phyloP scores from a whole-genome alignment of 2,329 filamentous ascomycete genomes.

The Purpureocillium takamizusanense region DNA sequence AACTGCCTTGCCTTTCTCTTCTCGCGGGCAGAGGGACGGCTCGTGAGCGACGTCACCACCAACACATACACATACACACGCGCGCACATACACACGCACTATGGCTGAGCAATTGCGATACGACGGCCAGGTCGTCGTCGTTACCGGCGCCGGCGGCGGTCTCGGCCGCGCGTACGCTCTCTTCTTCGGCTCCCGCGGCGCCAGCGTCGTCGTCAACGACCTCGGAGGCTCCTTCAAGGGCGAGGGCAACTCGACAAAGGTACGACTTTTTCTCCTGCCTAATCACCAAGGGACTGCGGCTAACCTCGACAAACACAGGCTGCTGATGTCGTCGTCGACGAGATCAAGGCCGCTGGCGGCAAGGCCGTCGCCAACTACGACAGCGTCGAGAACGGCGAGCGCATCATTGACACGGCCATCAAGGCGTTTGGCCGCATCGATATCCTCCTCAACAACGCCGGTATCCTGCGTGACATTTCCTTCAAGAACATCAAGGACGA shows the following conservation, averaged over 20 bases:
- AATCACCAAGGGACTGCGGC: no score
- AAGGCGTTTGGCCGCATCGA: slow-evolving; percentile 79
- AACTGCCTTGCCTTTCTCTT: not conserved
- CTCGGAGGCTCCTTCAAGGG: slow-evolving; percentile 89
- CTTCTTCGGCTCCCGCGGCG: slow-evolving; percentile 88
- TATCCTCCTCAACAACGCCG: slow-evolving; percentile 94
- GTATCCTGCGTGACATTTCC: slow-evolving; percentile 87
- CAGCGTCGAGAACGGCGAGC: slow-evolving; percentile 84
- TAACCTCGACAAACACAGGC: slow-evolving; percentile 38
- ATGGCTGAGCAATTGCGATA: slow-evolving; percentile 66
- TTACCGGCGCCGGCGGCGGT: slow-evolving; percentile 73
- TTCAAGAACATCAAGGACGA: slow-evolving; percentile 98
- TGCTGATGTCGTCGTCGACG: slow-evolving; percentile 73
- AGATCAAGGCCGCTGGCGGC: slow-evolving; percentile 80
- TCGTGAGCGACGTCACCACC: slow-evolving; percentile 1
- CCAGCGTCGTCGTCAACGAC: slow-evolving; percentile 94
- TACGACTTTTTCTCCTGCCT: slow-evolving; percentile 30
- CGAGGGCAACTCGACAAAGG: slow-evolving; percentile 79
- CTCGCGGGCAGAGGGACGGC: slow-evolving; percentile 1
- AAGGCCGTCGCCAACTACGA: slow-evolving; percentile 98
- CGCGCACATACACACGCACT: slow-evolving; percentile 19
- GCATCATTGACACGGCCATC: slow-evolving; percentile 86
- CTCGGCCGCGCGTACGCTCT: slow-evolving; percentile 74
- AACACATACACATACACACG: not conserved
- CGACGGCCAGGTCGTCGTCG: slow-evolving; percentile 76